phyloP scores from a whole-genome alignment of 2,329 filamentous ascomycete genomes.

The Pyrenophora teres region DNA sequence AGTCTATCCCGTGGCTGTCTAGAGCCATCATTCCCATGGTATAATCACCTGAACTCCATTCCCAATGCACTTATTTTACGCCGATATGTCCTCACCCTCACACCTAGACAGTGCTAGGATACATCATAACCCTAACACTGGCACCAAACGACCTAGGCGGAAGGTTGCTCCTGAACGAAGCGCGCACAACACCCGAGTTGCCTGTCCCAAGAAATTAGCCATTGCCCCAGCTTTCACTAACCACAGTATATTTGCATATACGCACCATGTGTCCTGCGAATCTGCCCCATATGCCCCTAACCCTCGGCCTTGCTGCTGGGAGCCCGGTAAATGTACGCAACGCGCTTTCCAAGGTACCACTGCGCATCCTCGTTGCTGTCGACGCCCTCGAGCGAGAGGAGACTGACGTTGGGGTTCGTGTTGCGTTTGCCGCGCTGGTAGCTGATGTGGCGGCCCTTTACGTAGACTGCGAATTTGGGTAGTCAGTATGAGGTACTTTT shows the following conservation, averaged over 20 bases:
- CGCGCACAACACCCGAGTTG: constrained; percentile 95
- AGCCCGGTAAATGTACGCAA: constrained; percentile 95
- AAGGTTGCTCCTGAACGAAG: constrained; percentile 92
- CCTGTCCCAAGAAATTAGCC: constrained; percentile 58
- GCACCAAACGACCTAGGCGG: constrained; percentile 74
- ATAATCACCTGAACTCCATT: background rate
- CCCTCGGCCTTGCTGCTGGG: constrained; percentile 78
- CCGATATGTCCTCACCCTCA: background rate
- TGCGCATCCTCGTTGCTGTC: constrained; percentile 84
- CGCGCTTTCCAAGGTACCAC: constrained; percentile 98
- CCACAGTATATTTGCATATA: background rate
- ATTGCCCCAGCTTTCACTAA: constrained; percentile 39
- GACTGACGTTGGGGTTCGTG: constrained; percentile 64
- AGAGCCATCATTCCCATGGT: background rate
- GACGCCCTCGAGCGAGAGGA: constrained; percentile 98
- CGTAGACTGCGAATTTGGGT: constrained; percentile 11
- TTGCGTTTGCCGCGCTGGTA: constrained; percentile 82
- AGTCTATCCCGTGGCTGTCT: too few relatives aligned
- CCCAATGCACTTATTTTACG: background rate
- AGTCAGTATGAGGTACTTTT: background rate
- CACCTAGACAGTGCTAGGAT: constrained; percentile 58
- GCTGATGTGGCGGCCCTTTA: constrained; percentile 92
- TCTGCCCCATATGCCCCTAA: too few relatives aligned
- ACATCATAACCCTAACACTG: constrained; percentile 91
- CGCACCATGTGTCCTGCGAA: constrained; percentile 81